Evolutionary conservation across 2,329 filamentous ascomycete species (phyloP), one percentile per base, ranked within the genome.

Genomic region (Ploettnerulaceae sp.): DNA sequence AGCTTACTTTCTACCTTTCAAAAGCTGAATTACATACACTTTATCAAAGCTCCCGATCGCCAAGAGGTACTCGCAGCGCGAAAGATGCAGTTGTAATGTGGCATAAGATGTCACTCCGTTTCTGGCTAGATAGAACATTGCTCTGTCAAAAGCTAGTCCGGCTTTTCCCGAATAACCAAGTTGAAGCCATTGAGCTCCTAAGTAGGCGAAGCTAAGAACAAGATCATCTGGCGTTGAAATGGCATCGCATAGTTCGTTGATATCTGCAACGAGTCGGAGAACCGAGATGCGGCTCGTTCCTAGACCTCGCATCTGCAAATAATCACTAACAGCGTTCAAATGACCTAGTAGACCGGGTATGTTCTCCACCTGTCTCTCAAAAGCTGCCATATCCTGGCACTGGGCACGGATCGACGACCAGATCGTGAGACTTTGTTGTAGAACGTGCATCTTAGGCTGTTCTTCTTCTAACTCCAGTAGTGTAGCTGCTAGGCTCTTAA

Each of bases 1-100:
- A 61, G 58, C 32, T 31, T 14, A 20, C 4, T 17, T 22, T 25
- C 4, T 0, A 15, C 22, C 31, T 26, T 34, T 32, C 25, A 34
- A 1, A 22, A 17, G n/a, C n/a, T n/a, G 29, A 5, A 74, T 57
- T 18, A 65, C 64, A 47, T 66, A 67, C 43, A 78, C 84, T 65
- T 84, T 81, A 7, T 81, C 74, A 12, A 77, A 67, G 39, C 81
- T 79, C 7, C 84, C 84, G 9, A 82, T 75, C 1, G 77, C 76
- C 14, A 90, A 69, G 21, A 83, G 72, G 62, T 89, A 89, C 62
- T 95, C 87, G 0, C 86, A 82, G 51, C 82, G 81, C 0, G 81
- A 79, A 5, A 95, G 67, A 54, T 89, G 77, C 63, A 84, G 84
- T 25, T 72, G 70, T 11, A 84, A 56, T 21, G 64, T 66, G 11